Evolutionary conservation across 2,329 filamentous ascomycete species (phyloP).

Genomic region (Aspergillus sp.): DNA sequence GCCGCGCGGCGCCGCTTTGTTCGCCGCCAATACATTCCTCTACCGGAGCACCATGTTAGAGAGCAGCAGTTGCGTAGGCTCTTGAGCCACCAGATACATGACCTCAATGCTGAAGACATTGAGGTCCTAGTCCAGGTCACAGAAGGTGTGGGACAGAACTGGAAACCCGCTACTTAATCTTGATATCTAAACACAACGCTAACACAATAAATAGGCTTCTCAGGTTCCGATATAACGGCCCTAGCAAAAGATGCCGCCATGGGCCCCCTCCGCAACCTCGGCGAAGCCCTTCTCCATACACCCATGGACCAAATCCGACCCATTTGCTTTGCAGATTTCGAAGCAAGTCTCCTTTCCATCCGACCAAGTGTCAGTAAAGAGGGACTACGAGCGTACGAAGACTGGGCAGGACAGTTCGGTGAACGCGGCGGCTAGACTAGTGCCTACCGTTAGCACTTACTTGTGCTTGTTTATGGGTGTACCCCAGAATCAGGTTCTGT

Average conservation of each 20-base stretch:
- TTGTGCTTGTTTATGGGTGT: not conserved
- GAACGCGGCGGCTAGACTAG: conserved; percentile 71
- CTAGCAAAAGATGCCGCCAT: conserved; percentile 97
- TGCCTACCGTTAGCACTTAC: conserved; percentile 4
- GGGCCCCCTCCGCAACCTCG: conserved; percentile 88
- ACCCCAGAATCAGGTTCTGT: not conserved
- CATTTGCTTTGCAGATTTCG: conserved; percentile 81
- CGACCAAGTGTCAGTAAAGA: conserved; percentile 85
- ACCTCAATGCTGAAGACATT: conserved; percentile 73
- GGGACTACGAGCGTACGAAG: conserved; percentile 86
- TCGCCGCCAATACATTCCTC: conserved; percentile 89
- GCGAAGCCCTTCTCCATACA: conserved; percentile 87
- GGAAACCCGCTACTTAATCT: not conserved
- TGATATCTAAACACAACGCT: conserved; percentile 2
- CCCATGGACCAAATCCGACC: conserved; percentile 92
- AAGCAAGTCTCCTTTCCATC: conserved; percentile 81
- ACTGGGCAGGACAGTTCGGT: conserved; percentile 92
- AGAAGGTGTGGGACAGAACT: conserved; percentile 63
- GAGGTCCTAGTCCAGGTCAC: conserved; percentile 75
- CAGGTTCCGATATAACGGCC: conserved; percentile 94
- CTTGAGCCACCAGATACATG: conserved; percentile 85
- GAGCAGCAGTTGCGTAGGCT: conserved; percentile 78
- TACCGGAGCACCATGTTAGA: conserved; percentile 84
- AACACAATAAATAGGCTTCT: conserved; percentile 72
- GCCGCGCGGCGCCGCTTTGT: conserved; percentile 90